Conservation (phyloP, 176 grass and related monocot genomes). For the Ampelocalamus luodianensis region DNA sequence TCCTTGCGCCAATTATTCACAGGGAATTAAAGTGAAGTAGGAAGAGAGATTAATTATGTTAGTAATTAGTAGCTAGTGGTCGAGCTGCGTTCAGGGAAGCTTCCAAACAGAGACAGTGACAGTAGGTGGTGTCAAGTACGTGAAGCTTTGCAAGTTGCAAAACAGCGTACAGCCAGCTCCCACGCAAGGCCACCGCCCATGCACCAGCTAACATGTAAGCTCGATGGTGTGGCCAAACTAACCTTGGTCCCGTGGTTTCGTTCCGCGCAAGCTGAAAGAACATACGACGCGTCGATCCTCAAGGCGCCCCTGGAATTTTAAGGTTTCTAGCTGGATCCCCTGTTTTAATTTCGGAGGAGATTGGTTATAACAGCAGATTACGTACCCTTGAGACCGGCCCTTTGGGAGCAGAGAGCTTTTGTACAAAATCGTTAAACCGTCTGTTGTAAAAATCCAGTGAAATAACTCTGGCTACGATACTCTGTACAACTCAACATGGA, state of each 20-base stretch:
- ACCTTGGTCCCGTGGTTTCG: constrained; percentile 26
- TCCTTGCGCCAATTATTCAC: constrained; percentile 26
- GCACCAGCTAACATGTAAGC: background rate
- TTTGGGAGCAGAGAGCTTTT: background rate
- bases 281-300: background rate
- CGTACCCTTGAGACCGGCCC: background rate
- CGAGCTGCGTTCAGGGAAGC: constrained; percentile 40
- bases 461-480: too few species aligned
- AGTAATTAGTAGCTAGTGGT: background rate
- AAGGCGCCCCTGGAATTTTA: background rate
- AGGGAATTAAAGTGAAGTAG: background rate
- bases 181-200: background rate
- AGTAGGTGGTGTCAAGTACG: background rate
- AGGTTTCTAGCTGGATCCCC: background rate
- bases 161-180: background rate
- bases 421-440: background rate
- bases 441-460: too few species aligned
- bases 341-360: background rate
- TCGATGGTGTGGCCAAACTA: background rate
- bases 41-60: background rate
- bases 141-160: background rate
- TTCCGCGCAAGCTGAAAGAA: background rate
- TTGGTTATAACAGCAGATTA: background rate
- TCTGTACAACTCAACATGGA: too few species aligned
- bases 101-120: constrained; percentile 21